phyloP scores from a whole-genome alignment of 2,329 filamentous ascomycete species.

The Fusarium mangiferae region DNA sequence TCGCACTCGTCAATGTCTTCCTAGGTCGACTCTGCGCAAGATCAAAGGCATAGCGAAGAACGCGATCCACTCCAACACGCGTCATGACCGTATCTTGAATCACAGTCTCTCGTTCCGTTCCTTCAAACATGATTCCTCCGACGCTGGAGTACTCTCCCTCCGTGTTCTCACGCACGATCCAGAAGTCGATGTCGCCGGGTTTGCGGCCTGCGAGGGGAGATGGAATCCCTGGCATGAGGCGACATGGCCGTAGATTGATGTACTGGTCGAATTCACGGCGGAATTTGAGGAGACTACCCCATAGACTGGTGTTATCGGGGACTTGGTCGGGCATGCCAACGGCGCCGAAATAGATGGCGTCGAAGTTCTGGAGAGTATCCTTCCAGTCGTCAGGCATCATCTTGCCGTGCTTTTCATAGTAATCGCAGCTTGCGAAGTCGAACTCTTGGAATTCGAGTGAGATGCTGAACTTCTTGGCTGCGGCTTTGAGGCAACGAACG shows the following conservation, averaged over 20 bases:
- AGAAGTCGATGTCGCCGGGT: conserved; percentile 72
- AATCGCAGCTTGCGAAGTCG: conserved; percentile 73
- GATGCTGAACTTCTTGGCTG: conserved; percentile 59
- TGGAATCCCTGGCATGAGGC: conserved; percentile 67
- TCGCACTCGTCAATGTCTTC: conserved; percentile 72
- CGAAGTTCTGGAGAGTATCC: conserved; percentile 65
- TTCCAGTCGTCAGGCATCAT: conserved; percentile 59
- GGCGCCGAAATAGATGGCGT: conserved; percentile 75
- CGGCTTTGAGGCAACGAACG: conserved; percentile 67
- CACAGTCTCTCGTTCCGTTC: conserved; percentile 67
- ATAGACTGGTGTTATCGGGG: conserved; percentile 74
- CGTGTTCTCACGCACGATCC: conserved; percentile 74
- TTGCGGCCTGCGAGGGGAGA: conserved; percentile 65
- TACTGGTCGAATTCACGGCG: conserved; percentile 75
- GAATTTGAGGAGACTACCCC: conserved; percentile 74
- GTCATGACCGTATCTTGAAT: conserved; percentile 74
- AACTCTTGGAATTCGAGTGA: conserved; percentile 70
- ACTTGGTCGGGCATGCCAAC: conserved; percentile 67
- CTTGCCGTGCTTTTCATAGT: conserved; percentile 58
- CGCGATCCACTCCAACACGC: conserved; percentile 66
- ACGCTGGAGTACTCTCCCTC: conserved; percentile 75
- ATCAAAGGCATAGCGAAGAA: conserved; percentile 73
- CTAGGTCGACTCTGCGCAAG: conserved; percentile 66
- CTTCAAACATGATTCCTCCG: conserved; percentile 69
- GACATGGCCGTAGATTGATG: conserved; percentile 73